Evolutionary conservation across 129 eudicot genomes (phyloP).

Genomic region (Artemisia argyi): DNA sequence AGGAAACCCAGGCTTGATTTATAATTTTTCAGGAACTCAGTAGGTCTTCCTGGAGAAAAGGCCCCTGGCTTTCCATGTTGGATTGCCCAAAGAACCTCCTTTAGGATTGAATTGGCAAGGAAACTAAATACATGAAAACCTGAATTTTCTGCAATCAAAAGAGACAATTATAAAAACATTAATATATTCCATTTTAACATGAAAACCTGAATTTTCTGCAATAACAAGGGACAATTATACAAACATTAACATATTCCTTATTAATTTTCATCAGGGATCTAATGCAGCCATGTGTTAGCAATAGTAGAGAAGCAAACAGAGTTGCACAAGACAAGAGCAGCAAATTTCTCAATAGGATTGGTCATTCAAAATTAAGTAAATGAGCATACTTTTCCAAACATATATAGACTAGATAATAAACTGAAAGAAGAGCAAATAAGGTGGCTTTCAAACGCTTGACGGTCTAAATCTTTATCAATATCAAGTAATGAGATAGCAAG

Average conservation of each 20-base stretch:
- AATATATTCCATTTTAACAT: slow-evolving; percentile 46
- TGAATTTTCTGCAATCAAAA: slow-evolving; percentile 65
- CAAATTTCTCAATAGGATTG: background rate
- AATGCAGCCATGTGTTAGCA: background rate
- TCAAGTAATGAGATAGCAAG: too few species aligned
- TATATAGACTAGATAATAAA: too few species aligned
- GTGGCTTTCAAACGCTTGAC: too few species aligned
- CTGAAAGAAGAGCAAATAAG: too few species aligned
- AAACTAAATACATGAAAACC: slow-evolving; percentile 97
- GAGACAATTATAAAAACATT: background rate
- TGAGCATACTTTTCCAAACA: too few species aligned
- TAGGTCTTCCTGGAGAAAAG: slow-evolving; percentile 97
- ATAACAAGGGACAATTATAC: background rate
- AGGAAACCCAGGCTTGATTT: slow-evolving; percentile 80
- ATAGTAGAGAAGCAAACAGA: background rate
- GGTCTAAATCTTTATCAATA: too few species aligned
- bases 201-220: slow-evolving; percentile 96
- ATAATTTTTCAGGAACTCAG: slow-evolving; percentile 84
- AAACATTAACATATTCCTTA: slow-evolving; percentile 2
- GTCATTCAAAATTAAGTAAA: too few species aligned
- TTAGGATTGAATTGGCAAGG: slow-evolving; percentile 93
- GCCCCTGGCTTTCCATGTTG: slow-evolving; percentile 93
- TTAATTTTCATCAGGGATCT: background rate
- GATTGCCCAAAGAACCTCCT: slow-evolving; percentile 82
- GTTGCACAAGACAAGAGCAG: background rate